Percentiles rank a stretch among this genome's conserved stretches.
These are phyloP conservation scores for Aureococcus anophagefferens DNA, from an alignment of 108 stramenopile genomes.

Conservation along the genomic window DNA sequence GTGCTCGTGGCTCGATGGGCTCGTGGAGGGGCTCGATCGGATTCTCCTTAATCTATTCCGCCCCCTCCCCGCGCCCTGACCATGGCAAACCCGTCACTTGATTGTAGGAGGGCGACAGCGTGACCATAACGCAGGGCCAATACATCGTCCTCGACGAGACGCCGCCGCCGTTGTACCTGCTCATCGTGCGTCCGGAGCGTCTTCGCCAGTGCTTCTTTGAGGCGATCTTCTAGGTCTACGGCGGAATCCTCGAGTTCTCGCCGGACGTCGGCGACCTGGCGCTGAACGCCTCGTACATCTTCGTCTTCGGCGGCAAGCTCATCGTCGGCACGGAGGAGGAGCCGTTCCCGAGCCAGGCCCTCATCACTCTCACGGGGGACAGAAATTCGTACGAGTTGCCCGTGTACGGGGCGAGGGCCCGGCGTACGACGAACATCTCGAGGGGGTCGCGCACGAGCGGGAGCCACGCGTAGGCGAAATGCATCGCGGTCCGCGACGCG, in stretches of 20 bases:
- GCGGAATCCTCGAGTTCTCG: slow-evolving; percentile 24
- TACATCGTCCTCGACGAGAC: slow-evolving; percentile 24
- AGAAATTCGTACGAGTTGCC: slow-evolving; percentile 25
- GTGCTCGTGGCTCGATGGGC: no score
- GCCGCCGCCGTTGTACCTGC: slow-evolving; percentile 7
- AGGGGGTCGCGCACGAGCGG: no score
- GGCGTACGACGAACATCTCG: no score
- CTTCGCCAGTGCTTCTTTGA: no score
- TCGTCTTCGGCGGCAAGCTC: slow-evolving; percentile 15
- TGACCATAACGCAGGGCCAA: slow-evolving; percentile 25
- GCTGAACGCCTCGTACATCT: slow-evolving; percentile 22
- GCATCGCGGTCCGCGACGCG: slow-evolving; percentile 13
- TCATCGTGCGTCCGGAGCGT: no score
- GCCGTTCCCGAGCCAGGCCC: slow-evolving; percentile 19
- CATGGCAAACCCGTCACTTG: slow-evolving; percentile 9
- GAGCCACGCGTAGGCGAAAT: no score
- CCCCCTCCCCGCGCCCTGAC: no score
- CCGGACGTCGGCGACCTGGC: slow-evolving; percentile 5
- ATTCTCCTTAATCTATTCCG: no score
- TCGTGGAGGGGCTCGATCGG: no score
- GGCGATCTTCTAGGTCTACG: no score
- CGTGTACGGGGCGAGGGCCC: slow-evolving; percentile 18
- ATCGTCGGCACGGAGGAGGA: slow-evolving; percentile 25
- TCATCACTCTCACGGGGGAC: slow-evolving; percentile 28
- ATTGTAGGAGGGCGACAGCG: slow-evolving; percentile 23